phyloP scores from a whole-genome alignment of 176 grass and related monocot genomes.

The Bothriochloa decipiens region DNA sequence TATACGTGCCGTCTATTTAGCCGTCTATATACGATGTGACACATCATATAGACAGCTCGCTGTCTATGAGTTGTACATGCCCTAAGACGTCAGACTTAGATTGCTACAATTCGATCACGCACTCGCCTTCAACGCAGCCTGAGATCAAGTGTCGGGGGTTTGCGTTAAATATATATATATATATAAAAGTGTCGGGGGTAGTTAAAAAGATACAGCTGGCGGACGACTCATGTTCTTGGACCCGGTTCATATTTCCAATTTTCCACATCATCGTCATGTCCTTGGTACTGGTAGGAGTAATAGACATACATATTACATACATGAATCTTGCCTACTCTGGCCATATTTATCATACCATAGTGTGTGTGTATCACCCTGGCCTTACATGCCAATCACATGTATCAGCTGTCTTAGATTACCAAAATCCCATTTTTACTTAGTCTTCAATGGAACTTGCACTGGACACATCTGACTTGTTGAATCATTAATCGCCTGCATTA shows the following conservation, averaged over 20 bases:
- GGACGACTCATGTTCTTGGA: neutral
- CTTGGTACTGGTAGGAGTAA: too few species aligned
- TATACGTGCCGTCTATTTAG: too few species aligned
- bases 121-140: neutral
- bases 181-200: too few species aligned
- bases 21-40: too few species aligned
- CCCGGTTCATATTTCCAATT: too few species aligned
- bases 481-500: neutral
- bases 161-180: too few species aligned
- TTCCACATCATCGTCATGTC: too few species aligned
- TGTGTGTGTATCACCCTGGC: neutral
- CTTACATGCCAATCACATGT: slow-evolving; percentile 5
- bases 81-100: slow-evolving; percentile 21
- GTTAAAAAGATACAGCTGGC: neutral
- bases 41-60: too few species aligned
- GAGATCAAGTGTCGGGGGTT: neutral
- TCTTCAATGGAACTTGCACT: neutral
- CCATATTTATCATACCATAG: neutral
- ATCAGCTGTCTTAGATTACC: neutral
- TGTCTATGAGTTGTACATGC: too few species aligned
- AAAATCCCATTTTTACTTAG: neutral
- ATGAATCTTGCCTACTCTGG: neutral
- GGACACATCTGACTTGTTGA: neutral
- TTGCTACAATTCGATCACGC: neutral
- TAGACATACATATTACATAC: too few species aligned